Evolutionary conservation across 2,329 filamentous ascomycete species (phyloP), one percentile per base, ranked within the genome.

Genomic region (Colletotrichum karsti): DNA sequence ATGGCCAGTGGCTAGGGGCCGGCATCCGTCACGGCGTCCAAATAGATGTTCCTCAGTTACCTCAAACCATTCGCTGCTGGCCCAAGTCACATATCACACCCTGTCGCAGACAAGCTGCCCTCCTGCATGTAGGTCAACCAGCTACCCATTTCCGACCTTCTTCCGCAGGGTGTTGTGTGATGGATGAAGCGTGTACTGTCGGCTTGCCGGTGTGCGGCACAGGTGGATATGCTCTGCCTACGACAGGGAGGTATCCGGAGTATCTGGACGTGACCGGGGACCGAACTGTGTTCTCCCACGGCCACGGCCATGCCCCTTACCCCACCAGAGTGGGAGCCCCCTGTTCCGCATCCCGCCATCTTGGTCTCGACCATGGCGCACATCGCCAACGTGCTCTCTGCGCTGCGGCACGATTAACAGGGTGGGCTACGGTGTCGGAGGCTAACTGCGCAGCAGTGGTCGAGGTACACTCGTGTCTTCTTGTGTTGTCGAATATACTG

Each of bases 201-300:
- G 51, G 51, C 30, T 55, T 55, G 51, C 51, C 51, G 51, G 39
- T 20, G 33, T 15, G 20, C 33, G 33, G 51, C 10, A 55, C 33
- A 41, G 15, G 20, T 28, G 8, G 39, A 24, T 41, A 20, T 55
- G 51, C 24, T 37, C 51, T 15, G 20, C 24, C 50, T 22, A 26
- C 39, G 50, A n/a, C 28, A 50, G 15, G 46, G 24, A 18, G 13
- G 46, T 5, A 26, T 22, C 10, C n/a, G 28, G 46, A 26, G 42
- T 46, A 15, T n/a, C n/a, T n/a, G n/a, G 7, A 35, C 13, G 30
- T 35, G 30, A 35, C 30, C 30, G 13, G 8, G 30, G 9, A 8
- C 46, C 33, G 48, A 55, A 62, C 58, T 62, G 44, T 55, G 44
- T 18, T 39, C 48, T 41, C 48, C n/a, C n/a, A n/a, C n/a, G n/a